Evolutionary conservation across 345 rosid species (phyloP), one percentile per base, ranked within the genome.

Genomic region (Aquilaria yunnanensis): DNA sequence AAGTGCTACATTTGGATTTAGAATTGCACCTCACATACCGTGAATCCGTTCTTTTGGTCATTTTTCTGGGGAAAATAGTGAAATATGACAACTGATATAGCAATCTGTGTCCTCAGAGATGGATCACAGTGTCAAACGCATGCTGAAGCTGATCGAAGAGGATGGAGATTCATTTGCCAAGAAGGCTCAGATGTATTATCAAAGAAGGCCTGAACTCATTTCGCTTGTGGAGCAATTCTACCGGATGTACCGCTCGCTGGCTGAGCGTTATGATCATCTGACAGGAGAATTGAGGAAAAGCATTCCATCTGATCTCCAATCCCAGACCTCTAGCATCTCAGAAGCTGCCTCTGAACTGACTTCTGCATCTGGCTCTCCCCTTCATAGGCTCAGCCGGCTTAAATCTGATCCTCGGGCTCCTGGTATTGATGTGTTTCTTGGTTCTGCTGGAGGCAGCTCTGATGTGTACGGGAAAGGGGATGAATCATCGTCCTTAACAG

Each of bases 151-250:
- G 51, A 81, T 88, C 12, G 92, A 88, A 70, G 92, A 84, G 64
- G 97, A 88, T 53, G 97, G 77, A 47, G 97, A 82, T 64, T 88
- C 92, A 2, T 84, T 88, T 68, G 96, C 90, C 2, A 85, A 85
- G 74, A 88, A 87, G 74, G 97, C 86, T 56, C 90, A 82, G 60
- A 81, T 84, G 86, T 85, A 85, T 75, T 82, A 85, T 63, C 76
- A 83, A 62, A 90, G 75, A 54, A 83, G 90, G 63, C 97, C 97
- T 0, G 85, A 90, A 66, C 68, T 88, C 56, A 72, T 85, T 56
- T 70, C 84, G 32, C 77, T 77, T 64, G 87, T 88, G 0, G 96
- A 85, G 64, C 96, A 90, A 41, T 88, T 88, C 64, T 85, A 85
- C 72, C 78, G 89, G 47, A 81, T 78, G 78, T 90, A 90, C 62